Base-by-base conservation (phyloP, 495 filamentous ascomycete species). In the Talaromyces proteolyticus region DNA sequence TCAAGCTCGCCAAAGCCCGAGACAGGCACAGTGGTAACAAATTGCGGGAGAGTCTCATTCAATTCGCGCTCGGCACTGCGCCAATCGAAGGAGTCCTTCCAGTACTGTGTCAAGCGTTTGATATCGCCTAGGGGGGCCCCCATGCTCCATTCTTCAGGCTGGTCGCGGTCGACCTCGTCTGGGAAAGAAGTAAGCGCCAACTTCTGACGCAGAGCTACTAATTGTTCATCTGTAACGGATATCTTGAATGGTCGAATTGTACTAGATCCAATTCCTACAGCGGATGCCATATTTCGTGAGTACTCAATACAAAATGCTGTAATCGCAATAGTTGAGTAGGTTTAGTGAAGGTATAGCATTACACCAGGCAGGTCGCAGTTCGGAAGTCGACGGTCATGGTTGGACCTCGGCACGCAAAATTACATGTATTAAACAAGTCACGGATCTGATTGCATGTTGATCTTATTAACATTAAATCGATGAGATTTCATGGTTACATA, bases 31-130 rank as follows among this genome's bases (percentile, higher is more conserved):
- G 24, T 21, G 20, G 53, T 49, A 29, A 42, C 67, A 53, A 65
- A 71, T 17, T 76, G 69, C 0, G 61, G 59, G 22, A 77, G 54
- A 34, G 53, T 57, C 17, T 68, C 58, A 42, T 77, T 79, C 12
- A 79, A 47, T 14, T 60, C 58, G 25, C 46, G 47, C 48, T 75
- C 72, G 22, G 67, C 59, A 19, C 61, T 60, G 2, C 72, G 63
- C 77, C 76, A 81, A 56, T 77, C 63, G 55, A 72, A 81, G 0
- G 65, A 50, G 43, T 72, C 60, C 6, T 53, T 59, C 76, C 76
- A 81, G 18, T 72, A 59, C 16, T 59, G 59, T 3, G 59, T 58
- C 29, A 79, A 55, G 7, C 71, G 59, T 52, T 75, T 74, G 51
- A 79, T 65, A 22, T 76, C 73, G 1, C 53, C 53, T 3, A 77